Evolutionary conservation across 2,329 filamentous ascomycete genomes (phyloP).

Genomic region (Fusarium duplospermum): DNA sequence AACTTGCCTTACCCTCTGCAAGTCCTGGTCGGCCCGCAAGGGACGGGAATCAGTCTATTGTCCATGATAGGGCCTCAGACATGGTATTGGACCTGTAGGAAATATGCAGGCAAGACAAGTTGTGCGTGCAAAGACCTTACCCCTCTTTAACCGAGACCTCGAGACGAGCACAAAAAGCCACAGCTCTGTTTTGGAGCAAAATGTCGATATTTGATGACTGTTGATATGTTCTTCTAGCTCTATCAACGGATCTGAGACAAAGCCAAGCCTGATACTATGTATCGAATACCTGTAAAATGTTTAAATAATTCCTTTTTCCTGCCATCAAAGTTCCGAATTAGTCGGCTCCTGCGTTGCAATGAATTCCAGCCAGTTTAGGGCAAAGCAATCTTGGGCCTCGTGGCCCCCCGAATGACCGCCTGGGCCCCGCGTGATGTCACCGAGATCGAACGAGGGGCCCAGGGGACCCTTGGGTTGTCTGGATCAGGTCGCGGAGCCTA

Average conservation of each 20-base stretch:
- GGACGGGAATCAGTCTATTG: background rate
- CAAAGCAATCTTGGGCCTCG: background rate
- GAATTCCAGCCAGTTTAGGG: background rate
- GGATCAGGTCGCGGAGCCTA: background rate
- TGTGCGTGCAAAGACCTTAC: conserved; percentile 17
- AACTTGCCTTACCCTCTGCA: conserved; percentile 29
- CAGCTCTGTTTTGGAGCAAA: conserved; percentile 30
- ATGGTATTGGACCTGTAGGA: background rate
- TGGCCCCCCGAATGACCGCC: conserved; percentile 11
- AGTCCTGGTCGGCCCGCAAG: background rate
- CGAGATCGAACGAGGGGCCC: conserved; percentile 37
- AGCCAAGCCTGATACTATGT: background rate
- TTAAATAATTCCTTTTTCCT: background rate
- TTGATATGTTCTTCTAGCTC: background rate
- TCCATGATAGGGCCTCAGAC: background rate
- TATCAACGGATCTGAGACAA: background rate
- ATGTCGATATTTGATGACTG: conserved; percentile 14
- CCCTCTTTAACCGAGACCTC: conserved; percentile 20
- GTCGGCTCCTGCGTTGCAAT: background rate
- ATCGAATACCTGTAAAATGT: background rate
- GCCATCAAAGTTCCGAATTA: background rate
- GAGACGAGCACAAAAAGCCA: conserved; percentile 10
- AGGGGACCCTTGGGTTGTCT: conserved; percentile 1
- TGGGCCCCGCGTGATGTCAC: conserved; percentile 38
- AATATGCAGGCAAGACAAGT: conserved; percentile 19